Conservation (phyloP, 31 red algal species). For the Odonthalia washingtoniensis region DNA sequence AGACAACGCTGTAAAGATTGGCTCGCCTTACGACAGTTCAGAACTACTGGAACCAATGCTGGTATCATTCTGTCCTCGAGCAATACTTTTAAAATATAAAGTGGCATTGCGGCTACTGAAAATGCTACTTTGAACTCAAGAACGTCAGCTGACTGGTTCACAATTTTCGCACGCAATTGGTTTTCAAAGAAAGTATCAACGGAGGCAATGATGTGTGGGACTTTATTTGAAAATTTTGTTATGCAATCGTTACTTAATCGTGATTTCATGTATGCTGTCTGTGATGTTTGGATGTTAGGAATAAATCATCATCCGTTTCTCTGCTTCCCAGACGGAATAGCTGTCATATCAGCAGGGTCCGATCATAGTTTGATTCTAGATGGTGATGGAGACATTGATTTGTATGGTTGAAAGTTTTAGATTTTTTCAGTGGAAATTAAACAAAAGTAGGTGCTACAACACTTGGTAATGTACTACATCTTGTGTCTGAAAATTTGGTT, state of each 20-base stretch:
- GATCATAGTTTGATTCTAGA: neutral
- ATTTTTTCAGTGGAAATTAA: neutral
- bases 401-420: neutral
- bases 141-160: no score
- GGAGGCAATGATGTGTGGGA: slow-evolving; percentile 43
- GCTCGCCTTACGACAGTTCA: neutral
- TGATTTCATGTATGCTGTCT: neutral
- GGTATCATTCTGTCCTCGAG: no score
- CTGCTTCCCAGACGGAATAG: slow-evolving; percentile 1
- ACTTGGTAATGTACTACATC: neutral
- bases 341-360: neutral
- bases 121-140: neutral
- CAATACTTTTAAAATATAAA: neutral
- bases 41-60: slow-evolving; percentile 2
- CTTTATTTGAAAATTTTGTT: slow-evolving; percentile 18
- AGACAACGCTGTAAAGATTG: slow-evolving; percentile 5
- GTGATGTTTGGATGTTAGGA: slow-evolving; percentile 31
- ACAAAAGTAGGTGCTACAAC: neutral
- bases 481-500: neutral
- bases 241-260: neutral
- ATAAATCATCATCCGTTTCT: neutral
- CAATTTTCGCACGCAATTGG: neutral
- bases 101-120: neutral
- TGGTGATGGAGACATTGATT: neutral
- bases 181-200: slow-evolving; percentile 31